A percentile compares a stretch with the other conserved stretches of the same genome.
Conservation (phyloP, 257 asterid genomes). For the Scutellaria baicalensis region DNA sequence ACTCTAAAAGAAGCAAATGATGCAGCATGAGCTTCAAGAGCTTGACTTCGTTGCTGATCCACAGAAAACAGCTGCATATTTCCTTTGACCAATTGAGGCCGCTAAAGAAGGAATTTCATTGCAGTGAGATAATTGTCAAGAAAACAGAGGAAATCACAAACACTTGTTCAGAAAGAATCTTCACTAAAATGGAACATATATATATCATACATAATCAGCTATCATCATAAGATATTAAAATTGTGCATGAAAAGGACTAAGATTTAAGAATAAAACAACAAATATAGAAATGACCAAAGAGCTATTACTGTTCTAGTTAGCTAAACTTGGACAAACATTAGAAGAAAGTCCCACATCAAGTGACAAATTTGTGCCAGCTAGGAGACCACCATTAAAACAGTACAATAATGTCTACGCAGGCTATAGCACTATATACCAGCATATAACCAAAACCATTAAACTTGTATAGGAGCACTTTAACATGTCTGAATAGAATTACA, state of each 20-base stretch:
- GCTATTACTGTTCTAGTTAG: not conserved
- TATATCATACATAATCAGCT: not conserved
- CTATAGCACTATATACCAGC: not conserved
- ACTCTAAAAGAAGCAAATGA: constrained; percentile 87
- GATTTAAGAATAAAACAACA: not conserved
- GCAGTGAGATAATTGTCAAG: constrained; percentile 11
- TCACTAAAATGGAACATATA: not conserved
- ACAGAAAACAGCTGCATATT: constrained; percentile 93
- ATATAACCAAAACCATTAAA: not conserved
- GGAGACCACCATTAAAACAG: not conserved
- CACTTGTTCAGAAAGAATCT: not conserved
- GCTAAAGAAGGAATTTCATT: constrained; percentile 36
- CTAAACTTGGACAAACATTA: not conserved
- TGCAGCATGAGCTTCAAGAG: constrained; percentile 99
- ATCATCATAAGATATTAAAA: not conserved
- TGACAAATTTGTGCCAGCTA: not conserved
- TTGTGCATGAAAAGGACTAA: not conserved
- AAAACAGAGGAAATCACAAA: constrained; percentile 4
- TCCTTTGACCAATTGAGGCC: constrained; percentile 96
- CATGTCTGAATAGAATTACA: not conserved
- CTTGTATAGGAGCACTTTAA: not conserved
- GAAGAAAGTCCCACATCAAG: not conserved
- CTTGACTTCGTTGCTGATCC: constrained; percentile 98
- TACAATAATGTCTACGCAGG: not conserved
- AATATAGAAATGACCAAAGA: not conserved